A percentile compares a stretch with the other conserved stretches of the same genome.
Conservation (phyloP, 2,329 filamentous ascomycete genomes). For the Exophiala sp. region DNA sequence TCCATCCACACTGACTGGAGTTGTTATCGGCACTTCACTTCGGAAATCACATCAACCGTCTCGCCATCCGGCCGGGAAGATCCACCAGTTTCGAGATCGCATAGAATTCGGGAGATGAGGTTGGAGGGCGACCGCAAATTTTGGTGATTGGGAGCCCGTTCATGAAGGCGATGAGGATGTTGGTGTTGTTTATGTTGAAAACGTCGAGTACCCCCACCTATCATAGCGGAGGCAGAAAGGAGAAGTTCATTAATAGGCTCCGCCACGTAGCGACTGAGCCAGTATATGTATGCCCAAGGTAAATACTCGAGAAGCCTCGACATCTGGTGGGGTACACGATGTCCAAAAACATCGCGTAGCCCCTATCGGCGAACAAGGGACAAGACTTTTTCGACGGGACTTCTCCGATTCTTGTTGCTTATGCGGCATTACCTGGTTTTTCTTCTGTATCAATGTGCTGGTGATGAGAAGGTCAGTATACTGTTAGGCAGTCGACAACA, state of each 20-base stretch:
- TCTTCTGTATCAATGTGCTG: conserved; percentile 88
- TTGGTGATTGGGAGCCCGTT: no score
- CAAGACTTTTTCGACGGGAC: background rate
- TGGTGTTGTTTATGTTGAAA: no score
- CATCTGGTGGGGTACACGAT: background rate
- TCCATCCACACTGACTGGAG: no score
- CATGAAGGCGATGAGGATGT: no score
- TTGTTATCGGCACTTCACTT: no score
- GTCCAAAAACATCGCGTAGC: background rate
- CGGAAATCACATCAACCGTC: no score
- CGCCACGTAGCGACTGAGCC: background rate
- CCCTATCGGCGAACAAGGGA: background rate
- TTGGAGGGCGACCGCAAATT: no score
- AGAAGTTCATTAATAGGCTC: background rate
- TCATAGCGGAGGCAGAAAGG: background rate
- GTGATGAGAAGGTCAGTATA: conserved; percentile 1
- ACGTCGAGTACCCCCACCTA: no score
- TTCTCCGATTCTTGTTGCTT: conserved; percentile 3
- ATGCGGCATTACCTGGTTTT: conserved; percentile 67
- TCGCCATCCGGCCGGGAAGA: no score
- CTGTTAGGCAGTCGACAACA: background rate
- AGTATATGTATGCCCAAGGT: background rate
- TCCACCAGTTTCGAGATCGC: no score
- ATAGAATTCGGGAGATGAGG: no score
- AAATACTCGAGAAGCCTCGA: background rate